These are phyloP conservation scores for Mercurialis annua DNA, from an alignment of 345 rosid species.

Conservation along the genomic window DNA sequence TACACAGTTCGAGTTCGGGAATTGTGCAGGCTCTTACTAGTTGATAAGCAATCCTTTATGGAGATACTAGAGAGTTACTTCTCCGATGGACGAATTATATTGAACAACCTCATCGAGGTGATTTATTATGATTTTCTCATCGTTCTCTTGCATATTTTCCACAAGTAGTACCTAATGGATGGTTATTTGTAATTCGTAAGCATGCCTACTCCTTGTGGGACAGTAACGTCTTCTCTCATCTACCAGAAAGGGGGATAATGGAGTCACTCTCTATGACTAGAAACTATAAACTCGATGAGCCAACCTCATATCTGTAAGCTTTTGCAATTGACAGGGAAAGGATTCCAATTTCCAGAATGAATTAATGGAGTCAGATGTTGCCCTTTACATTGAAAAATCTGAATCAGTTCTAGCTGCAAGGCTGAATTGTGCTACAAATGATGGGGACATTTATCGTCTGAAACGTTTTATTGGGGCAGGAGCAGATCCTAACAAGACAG, in stretches of 20 bases:
- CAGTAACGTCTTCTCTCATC: neutral
- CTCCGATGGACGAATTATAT: constrained; percentile 66
- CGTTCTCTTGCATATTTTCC: neutral
- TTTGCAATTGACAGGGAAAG: constrained; percentile 48
- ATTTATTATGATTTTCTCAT: neutral
- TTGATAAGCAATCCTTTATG: constrained; percentile 65
- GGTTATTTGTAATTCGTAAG: neutral
- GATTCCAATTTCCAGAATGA: constrained; percentile 45
- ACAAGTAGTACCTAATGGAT: neutral
- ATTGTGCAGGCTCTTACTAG: constrained; percentile 57
- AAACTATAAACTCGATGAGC: constrained; percentile 1
- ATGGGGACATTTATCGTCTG: constrained; percentile 66
- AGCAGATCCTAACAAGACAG: constrained; percentile 60
- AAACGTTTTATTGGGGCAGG: constrained; percentile 64
- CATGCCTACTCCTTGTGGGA: neutral
- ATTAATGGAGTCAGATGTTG: constrained; percentile 59
- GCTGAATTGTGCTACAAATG: constrained; percentile 57
- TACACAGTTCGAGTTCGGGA: constrained; percentile 53
- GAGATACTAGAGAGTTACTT: constrained; percentile 63
- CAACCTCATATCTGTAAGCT: neutral
- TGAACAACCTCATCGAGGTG: constrained; percentile 70
- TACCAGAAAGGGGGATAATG: neutral
- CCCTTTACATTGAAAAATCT: constrained; percentile 61
- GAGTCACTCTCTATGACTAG: neutral
- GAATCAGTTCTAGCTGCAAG: constrained; percentile 65